phyloP scores from a whole-genome alignment of 768 basidiomycete genomes.

The Rubroboletus satanas region DNA sequence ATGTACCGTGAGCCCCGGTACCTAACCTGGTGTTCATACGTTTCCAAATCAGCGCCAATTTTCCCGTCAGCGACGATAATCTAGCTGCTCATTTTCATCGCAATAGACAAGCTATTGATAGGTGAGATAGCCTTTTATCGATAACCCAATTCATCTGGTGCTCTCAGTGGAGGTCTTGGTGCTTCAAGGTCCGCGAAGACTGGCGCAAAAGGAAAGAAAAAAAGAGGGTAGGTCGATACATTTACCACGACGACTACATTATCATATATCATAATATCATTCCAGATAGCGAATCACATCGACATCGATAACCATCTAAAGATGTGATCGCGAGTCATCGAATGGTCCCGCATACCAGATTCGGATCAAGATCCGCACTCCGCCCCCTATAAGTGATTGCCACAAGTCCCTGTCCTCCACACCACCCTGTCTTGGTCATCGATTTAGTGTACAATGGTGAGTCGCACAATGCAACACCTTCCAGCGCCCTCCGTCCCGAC shows the following conservation, averaged over 20 bases:
- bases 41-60: slow-evolving; percentile 1
- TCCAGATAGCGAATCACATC: slow-evolving; percentile 11
- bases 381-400: slow-evolving; percentile 45
- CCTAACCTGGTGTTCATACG: neutral
- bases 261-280: slow-evolving; percentile 12
- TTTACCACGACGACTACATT: slow-evolving; percentile 9
- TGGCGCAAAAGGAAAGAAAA: no score
- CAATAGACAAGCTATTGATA: slow-evolving; percentile 18
- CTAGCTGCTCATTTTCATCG: slow-evolving; percentile 14
- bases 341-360: slow-evolving; percentile 27
- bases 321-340: slow-evolving; percentile 15
- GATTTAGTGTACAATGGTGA: slow-evolving; percentile 32
- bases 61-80: slow-evolving; percentile 7
- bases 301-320: slow-evolving; percentile 29
- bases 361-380: slow-evolving; percentile 80
- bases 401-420: slow-evolving; percentile 20
- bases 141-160: slow-evolving; percentile 10
- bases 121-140: slow-evolving; percentile 25
- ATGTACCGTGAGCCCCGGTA: neutral
- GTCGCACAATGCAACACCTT: slow-evolving; percentile 5
- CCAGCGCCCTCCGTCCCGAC: neutral
- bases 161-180: neutral
- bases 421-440: slow-evolving; percentile 27
- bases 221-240: neutral
- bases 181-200: neutral